phyloP scores from a whole-genome alignment of 352 stramenopile genomes.

The Phytophthora lateralis region DNA sequence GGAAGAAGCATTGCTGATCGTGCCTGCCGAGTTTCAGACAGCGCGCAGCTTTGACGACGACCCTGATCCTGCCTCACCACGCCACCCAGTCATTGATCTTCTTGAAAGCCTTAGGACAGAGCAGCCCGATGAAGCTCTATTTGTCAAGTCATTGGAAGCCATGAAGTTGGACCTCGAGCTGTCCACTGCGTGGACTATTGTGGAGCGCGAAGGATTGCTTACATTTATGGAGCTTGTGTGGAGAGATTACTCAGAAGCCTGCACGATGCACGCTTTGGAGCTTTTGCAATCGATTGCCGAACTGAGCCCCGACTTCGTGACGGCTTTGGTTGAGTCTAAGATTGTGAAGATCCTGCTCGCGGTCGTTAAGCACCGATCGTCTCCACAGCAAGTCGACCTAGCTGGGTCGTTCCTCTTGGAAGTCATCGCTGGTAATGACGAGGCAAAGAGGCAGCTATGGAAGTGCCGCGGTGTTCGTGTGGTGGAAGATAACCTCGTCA shows the following conservation, averaged over 20 bases:
- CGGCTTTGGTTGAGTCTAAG: slow-evolving; percentile 47
- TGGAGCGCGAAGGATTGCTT: slow-evolving; percentile 48
- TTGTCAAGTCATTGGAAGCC: slow-evolving; percentile 40
- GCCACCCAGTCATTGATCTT: slow-evolving; percentile 30
- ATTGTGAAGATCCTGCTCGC: slow-evolving; percentile 52
- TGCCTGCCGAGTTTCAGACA: slow-evolving; percentile 42
- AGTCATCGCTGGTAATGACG: slow-evolving; percentile 46
- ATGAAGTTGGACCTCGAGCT: slow-evolving; percentile 41
- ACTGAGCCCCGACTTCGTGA: slow-evolving; percentile 45
- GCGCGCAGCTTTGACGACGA: slow-evolving; percentile 45
- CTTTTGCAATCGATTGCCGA: slow-evolving; percentile 45
- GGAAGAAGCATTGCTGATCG: slow-evolving; percentile 35
- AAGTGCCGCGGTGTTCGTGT: slow-evolving; percentile 40
- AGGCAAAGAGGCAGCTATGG: slow-evolving; percentile 52
- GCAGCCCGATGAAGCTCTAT: slow-evolving; percentile 24
- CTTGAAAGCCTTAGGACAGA: slow-evolving; percentile 38
- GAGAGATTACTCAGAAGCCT: slow-evolving; percentile 40
- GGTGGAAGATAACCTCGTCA: slow-evolving; percentile 45
- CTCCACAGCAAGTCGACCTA: slow-evolving; percentile 52
- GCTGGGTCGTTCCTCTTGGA: slow-evolving; percentile 58
- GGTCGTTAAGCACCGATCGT: slow-evolving; percentile 47
- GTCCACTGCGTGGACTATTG: slow-evolving; percentile 34
- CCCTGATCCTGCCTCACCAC: slow-evolving; percentile 8
- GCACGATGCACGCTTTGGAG: slow-evolving; percentile 45
- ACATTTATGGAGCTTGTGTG: slow-evolving; percentile 53